These are phyloP conservation scores for Fusarium luffae DNA, from an alignment of 2,329 filamentous ascomycete genomes.

Conservation along the genomic window DNA sequence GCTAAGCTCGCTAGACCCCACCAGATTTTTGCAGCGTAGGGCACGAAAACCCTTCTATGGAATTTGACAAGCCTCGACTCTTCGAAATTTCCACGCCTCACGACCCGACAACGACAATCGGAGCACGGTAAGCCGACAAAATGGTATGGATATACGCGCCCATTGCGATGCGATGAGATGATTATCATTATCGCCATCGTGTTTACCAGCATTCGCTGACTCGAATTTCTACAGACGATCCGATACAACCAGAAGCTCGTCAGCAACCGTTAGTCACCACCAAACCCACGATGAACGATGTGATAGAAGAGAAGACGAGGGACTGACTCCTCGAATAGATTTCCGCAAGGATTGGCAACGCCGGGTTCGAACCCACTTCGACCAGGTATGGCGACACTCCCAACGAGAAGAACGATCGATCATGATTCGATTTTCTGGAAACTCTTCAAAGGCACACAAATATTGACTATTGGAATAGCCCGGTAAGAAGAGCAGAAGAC, in stretches of 20 bases:
- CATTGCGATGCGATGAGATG: constrained; percentile 35
- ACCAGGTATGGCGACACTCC: constrained; percentile 79
- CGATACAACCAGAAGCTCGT: constrained; percentile 99
- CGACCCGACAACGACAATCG: constrained; percentile 56
- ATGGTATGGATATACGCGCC: constrained; percentile 57
- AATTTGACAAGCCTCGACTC: constrained; percentile 55
- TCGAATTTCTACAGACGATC: constrained; percentile 76
- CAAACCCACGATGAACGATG: constrained; percentile 42
- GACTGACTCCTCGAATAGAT: constrained; percentile 68
- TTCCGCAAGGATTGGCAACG: constrained; percentile 99
- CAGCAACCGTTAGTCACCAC: constrained; percentile 82
- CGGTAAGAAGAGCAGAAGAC: constrained; percentile 94
- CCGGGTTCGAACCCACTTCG: constrained; percentile 98
- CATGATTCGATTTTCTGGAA: constrained; percentile 34
- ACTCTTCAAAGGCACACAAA: constrained; percentile 30
- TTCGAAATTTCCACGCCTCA: constrained; percentile 54
- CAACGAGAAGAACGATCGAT: constrained; percentile 27
- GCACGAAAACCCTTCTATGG: constrained; percentile 56
- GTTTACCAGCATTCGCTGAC: constrained; percentile 43
- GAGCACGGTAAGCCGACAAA: constrained; percentile 62
- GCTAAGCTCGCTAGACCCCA: constrained; percentile 44
- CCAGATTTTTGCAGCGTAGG: constrained; percentile 52
- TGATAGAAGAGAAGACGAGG: constrained; percentile 38
- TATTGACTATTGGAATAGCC: constrained; percentile 69
- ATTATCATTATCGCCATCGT: constrained; percentile 31